Base-by-base conservation (phyloP, 1,284 basidiomycete species). In the Malassezia pachydermatis region DNA sequence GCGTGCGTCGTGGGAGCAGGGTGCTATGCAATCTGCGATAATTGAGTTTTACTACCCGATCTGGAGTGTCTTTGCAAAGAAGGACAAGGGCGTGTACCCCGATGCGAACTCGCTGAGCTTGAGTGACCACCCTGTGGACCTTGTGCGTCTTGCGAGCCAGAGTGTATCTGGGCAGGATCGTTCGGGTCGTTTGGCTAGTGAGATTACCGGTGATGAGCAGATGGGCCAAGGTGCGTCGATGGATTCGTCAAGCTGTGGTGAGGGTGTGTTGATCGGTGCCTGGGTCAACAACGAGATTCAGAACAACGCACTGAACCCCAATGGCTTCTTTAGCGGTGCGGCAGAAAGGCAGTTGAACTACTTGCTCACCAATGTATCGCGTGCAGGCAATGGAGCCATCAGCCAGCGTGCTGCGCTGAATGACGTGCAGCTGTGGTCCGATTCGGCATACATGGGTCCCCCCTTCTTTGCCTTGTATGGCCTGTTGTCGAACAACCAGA, bases 381-480 rank as follows among this genome's bases (percentile, higher is more conserved):
- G 54, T 0, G 51, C 59, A 5, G 20, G 50, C 0, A 59, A 61
- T 5, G 75, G 75, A 1, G 74, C 73, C 1, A 73, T 75, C 51
- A 70, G 65, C 32, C 73, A 73, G 37, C 58, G 67, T 5, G 47
- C 48, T 11, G 39, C 46, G n/a, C 27, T 17, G 1, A 10, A 14
- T 4, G 17, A 25, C 11, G 49, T 59, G 5, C 46, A 54, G 17
- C 46, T 64, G n/a, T 70, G 67, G 75, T 65, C 60, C 38, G 68
- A 71, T 16, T 59, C 62, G 13, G 77, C 85, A 6, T 88, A 84
- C 73, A 88, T 90, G 87, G 84, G 84, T 0, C 88, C 89, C 0
- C 89, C 89, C 0, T 94, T 90, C 73, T 73, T 95, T 8, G 87
- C 89, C 0, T 88, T 84, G 73, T 90, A 88, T 68, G 90, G 85